These are phyloP conservation scores for Nemania diffusa DNA, from an alignment of 2,329 filamentous ascomycete species.

Conservation along the genomic window DNA sequence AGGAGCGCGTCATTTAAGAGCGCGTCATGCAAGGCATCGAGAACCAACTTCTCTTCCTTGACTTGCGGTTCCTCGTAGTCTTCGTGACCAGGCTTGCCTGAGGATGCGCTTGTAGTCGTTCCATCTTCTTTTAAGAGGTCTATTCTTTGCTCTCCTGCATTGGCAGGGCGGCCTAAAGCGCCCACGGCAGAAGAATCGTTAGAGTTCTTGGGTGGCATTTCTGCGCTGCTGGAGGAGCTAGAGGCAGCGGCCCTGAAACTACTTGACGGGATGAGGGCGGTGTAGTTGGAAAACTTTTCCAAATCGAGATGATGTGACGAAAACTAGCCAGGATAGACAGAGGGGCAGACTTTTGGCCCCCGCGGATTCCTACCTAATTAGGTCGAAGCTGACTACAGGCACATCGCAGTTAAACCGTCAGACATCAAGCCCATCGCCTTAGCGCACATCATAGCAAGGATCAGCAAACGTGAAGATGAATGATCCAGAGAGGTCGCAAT, in stretches of 20 bases:
- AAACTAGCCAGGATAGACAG: neutral
- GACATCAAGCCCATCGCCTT: neutral
- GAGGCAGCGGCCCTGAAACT: neutral
- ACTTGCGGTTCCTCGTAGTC: neutral
- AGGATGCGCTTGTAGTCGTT: neutral
- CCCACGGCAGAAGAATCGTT: neutral
- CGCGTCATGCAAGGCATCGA: neutral
- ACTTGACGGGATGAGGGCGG: neutral
- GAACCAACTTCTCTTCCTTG: neutral
- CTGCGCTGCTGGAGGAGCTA: neutral
- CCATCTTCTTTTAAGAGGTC: neutral
- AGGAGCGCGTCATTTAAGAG: neutral
- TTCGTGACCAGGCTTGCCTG: neutral
- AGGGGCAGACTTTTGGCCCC: neutral
- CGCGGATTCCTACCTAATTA: neutral
- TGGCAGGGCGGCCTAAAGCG: neutral
- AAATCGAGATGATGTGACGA: neutral
- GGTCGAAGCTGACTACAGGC: neutral
- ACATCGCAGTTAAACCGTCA: neutral
- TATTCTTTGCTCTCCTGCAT: neutral
- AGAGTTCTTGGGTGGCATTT: neutral
- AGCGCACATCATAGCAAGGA: neutral
- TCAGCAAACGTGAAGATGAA: constrained; percentile 1
- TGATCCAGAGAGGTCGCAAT: constrained; percentile 14
- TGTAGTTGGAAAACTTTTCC: neutral